Evolutionary conservation across 345 rosid species (phyloP).

Genomic region (Salix dunnii): DNA sequence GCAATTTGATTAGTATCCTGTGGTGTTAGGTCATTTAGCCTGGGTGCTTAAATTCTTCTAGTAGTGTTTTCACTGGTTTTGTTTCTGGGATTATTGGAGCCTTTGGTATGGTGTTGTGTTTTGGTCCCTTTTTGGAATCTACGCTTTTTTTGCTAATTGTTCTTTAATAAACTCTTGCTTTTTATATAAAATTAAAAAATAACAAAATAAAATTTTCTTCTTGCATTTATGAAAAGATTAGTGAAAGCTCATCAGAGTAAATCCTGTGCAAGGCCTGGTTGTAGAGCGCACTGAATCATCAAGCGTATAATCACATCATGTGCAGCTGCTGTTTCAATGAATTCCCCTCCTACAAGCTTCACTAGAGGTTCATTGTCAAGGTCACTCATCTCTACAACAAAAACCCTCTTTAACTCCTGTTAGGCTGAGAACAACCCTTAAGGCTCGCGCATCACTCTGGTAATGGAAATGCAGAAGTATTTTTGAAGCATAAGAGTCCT

Average conservation of each 20-base stretch:
- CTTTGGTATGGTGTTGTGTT: not conserved
- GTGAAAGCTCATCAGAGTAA: slow-evolving; percentile 6
- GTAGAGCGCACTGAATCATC: slow-evolving; percentile 93
- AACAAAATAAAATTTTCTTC: not conserved
- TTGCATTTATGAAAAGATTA: not conserved
- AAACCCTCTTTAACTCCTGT: slow-evolving; percentile 82
- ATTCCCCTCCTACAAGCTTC: slow-evolving; percentile 94
- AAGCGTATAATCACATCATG: slow-evolving; percentile 96
- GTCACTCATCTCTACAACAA: slow-evolving; percentile 95
- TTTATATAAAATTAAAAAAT: not conserved
- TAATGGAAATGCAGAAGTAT: slow-evolving; percentile 8
- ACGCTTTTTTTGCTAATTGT: not conserved
- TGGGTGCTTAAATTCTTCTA: not conserved
- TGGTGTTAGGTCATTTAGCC: not conserved
- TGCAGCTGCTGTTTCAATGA: slow-evolving; percentile 85
- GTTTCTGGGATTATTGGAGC: not conserved
- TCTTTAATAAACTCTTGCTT: not conserved
- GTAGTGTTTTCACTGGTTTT: not conserved
- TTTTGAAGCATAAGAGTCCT: not conserved
- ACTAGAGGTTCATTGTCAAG: slow-evolving; percentile 90
- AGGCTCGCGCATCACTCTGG: slow-evolving; percentile 91
- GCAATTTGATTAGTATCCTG: not conserved
- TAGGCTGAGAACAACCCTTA: slow-evolving; percentile 86
- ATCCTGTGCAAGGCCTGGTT: slow-evolving; percentile 98
- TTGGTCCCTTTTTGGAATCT: not conserved